A percentile compares a stretch with the other conserved stretches of the same genome.
These are phyloP conservation scores for Corallochytrium limacisporum DNA, from an alignment of 78 protist species.

Conservation along the genomic window DNA sequence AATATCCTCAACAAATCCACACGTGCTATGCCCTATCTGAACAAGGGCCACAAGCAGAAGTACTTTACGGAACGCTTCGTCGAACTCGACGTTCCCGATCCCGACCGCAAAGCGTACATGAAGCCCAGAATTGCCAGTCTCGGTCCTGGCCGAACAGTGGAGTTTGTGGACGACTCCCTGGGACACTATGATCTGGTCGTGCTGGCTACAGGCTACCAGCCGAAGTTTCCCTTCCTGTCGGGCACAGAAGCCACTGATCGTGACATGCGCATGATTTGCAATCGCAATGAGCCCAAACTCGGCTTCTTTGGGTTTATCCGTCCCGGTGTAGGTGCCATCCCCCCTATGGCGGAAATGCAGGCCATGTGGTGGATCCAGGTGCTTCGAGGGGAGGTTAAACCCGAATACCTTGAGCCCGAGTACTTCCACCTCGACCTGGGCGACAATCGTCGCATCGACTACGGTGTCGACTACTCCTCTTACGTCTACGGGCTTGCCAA, in stretches of 20 bases:
- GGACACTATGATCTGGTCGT: background rate
- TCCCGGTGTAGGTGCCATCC: constrained; percentile 35
- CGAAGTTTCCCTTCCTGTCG: constrained; percentile 6
- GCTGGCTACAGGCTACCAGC: constrained; percentile 12
- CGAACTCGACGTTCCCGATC: background rate
- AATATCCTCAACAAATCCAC: constrained; percentile 24
- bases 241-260: background rate
- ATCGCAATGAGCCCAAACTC: background rate
- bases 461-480: too few species aligned
- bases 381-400: too few species aligned
- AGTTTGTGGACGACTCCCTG: background rate
- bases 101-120: background rate
- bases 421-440: too few species aligned
- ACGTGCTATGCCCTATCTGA: constrained; percentile 27
- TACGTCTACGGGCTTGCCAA: too few species aligned
- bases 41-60: background rate
- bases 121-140: background rate
- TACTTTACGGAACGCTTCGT: background rate
- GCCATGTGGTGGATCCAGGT: background rate
- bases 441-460: too few species aligned
- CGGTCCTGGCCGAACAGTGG: too few species aligned
- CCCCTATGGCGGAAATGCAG: constrained; percentile 31
- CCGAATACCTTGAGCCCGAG: too few species aligned
- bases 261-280: background rate
- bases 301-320: constrained; percentile 25